These are phyloP conservation scores for Alternaria arborescens DNA, from an alignment of 2,329 filamentous ascomycete species.

Conservation along the genomic window DNA sequence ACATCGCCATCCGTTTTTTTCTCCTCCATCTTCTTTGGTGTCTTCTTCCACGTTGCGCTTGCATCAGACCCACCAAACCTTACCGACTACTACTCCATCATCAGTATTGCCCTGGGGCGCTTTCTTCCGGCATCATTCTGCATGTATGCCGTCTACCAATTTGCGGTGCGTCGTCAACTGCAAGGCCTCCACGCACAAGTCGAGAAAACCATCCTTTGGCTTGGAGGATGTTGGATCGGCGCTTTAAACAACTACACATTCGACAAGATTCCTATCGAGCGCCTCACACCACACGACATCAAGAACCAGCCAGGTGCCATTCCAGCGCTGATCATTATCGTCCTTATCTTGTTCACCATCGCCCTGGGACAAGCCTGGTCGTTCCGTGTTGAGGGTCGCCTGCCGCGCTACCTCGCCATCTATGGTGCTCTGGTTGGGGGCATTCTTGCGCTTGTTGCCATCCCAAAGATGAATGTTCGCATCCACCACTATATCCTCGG, in stretches of 20 bases:
- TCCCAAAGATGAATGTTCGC: conserved; percentile 81
- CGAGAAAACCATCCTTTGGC: conserved; percentile 89
- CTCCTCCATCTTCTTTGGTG: conserved; percentile 78
- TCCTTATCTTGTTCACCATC: conserved; percentile 74
- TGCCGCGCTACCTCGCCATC: conserved; percentile 78
- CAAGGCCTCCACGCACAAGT: conserved; percentile 79
- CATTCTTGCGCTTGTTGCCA: conserved; percentile 72
- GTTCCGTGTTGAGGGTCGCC: conserved; percentile 83
- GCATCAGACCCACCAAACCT: conserved; percentile 85
- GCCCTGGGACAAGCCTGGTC: conserved; percentile 81
- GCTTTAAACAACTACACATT: conserved; percentile 95
- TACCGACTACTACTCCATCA: conserved; percentile 71
- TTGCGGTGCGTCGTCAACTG: conserved; percentile 78
- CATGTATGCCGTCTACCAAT: conserved; percentile 86
- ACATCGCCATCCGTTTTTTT: conserved; percentile 83
- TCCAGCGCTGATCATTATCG: conserved; percentile 79
- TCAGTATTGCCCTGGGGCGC: conserved; percentile 80
- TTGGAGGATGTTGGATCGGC: conserved; percentile 90
- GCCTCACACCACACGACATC: conserved; percentile 90
- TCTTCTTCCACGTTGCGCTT: conserved; percentile 90
- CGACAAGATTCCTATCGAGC: conserved; percentile 89
- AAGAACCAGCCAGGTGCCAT: conserved; percentile 88
- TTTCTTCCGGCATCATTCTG: conserved; percentile 89
- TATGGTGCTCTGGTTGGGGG: conserved; percentile 85
- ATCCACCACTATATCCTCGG: conserved; percentile 96